Evolutionary conservation across 768 basidiomycete species (phyloP).

Genomic region (Lanmaoa rubissima): DNA sequence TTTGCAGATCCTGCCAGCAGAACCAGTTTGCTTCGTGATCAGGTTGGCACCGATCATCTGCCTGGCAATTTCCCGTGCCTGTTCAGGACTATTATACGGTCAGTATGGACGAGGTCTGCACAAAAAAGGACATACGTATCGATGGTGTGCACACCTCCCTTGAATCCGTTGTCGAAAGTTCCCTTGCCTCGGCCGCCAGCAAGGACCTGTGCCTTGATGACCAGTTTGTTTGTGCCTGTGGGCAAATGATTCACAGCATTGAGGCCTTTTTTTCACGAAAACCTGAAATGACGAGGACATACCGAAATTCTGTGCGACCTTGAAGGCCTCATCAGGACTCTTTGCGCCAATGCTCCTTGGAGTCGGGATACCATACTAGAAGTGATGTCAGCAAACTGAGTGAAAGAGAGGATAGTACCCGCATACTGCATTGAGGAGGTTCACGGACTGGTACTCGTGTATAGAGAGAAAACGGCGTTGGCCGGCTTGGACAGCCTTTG

Average conservation of each 20-base stretch:
- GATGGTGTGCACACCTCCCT: slow-evolving; percentile 96
- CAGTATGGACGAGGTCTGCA: slow-evolving; percentile 2
- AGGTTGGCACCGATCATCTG: slow-evolving; percentile 95
- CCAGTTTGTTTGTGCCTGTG: slow-evolving; percentile 72
- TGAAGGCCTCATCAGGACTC: slow-evolving; percentile 83
- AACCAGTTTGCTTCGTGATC: slow-evolving; percentile 99
- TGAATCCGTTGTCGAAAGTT: slow-evolving; percentile 91
- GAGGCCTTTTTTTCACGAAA: neutral
- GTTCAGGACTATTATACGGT: slow-evolving; percentile 58
- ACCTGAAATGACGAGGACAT: slow-evolving; percentile 19
- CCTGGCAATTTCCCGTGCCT: slow-evolving; percentile 81
- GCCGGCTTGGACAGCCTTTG: slow-evolving; percentile 65
- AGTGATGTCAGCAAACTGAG: neutral
- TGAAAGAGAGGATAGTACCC: neutral
- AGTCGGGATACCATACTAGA: slow-evolving; percentile 91
- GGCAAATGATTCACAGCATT: neutral
- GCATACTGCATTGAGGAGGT: slow-evolving; percentile 86
- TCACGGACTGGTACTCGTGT: slow-evolving; percentile 97
- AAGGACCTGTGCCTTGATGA: slow-evolving; percentile 98
- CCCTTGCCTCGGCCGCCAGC: slow-evolving; percentile 99
- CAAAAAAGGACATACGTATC: slow-evolving; percentile 55
- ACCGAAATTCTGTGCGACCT: slow-evolving; percentile 90
- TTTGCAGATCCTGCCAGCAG: slow-evolving; percentile 89
- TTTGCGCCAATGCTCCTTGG: slow-evolving; percentile 89
- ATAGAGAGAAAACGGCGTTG: slow-evolving; percentile 94